Evolutionary conservation across 2,329 filamentous ascomycete genomes (phyloP).

Genomic region (Fusarium dlaminii): DNA sequence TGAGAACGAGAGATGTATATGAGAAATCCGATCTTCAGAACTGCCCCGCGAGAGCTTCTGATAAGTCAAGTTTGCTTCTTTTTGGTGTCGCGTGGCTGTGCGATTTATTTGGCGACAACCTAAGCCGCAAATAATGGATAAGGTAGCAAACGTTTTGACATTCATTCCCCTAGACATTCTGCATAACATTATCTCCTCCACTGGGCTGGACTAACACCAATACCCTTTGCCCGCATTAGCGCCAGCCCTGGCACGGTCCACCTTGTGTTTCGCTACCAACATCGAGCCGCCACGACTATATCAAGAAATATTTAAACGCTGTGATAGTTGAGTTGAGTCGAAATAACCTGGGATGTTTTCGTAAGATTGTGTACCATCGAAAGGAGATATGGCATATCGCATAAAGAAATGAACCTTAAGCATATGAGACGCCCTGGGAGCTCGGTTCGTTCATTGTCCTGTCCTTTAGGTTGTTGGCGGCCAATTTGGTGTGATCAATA

Average conservation of each 20-base stretch:
- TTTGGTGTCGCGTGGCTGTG: constrained; percentile 27
- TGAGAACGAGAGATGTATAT: neutral
- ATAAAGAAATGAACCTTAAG: neutral
- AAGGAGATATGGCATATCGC: neutral
- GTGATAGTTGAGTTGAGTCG: constrained; percentile 13
- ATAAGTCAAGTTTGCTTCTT: neutral
- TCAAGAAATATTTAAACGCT: constrained; percentile 23
- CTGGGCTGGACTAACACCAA: neutral
- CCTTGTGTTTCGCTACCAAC: constrained; percentile 32
- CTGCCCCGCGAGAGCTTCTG: constrained; percentile 9
- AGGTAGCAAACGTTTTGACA: neutral
- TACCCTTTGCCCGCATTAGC: constrained; percentile 19
- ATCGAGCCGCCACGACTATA: constrained; percentile 32
- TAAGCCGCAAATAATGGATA: constrained; percentile 15
- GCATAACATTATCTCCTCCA: constrained; percentile 1
- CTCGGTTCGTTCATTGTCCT: constrained; percentile 14
- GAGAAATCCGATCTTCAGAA: neutral
- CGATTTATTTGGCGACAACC: neutral
- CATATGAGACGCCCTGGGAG: neutral
- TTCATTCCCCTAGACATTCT: neutral
- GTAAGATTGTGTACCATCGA: neutral
- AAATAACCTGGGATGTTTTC: constrained; percentile 8
- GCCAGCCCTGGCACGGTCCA: constrained; percentile 21
- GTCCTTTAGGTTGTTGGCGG: constrained; percentile 26
- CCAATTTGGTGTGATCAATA: constrained; percentile 36